These are phyloP conservation scores for Talaromyces sp. DNA, from an alignment of 2,329 filamentous ascomycete genomes.

Conservation along the genomic window DNA sequence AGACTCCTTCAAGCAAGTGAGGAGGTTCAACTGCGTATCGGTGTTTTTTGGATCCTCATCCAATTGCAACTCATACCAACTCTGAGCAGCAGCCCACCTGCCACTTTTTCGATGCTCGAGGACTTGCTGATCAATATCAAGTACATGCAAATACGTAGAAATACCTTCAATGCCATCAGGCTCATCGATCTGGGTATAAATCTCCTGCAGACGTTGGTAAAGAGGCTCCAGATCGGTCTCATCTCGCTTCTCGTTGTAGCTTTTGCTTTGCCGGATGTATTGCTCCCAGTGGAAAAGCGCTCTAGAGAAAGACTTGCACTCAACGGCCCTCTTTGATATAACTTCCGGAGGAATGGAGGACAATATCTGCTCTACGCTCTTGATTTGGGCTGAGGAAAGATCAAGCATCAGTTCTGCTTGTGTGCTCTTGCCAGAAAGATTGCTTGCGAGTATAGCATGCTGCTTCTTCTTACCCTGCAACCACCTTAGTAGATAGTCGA, in stretches of 20 bases:
- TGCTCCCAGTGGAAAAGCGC: constrained; percentile 95
- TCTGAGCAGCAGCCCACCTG: constrained; percentile 89
- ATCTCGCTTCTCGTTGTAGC: constrained; percentile 38
- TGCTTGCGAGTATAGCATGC: constrained; percentile 31
- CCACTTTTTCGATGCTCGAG: constrained; percentile 90
- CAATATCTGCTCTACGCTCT: constrained; percentile 70
- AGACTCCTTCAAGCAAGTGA: constrained; percentile 90
- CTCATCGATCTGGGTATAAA: constrained; percentile 96
- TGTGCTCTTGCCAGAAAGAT: constrained; percentile 27
- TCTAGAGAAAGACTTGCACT: constrained; percentile 88
- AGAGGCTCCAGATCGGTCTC: constrained; percentile 58
- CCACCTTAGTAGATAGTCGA: constrained; percentile 92
- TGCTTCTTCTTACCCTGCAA: constrained; percentile 70
- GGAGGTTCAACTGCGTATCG: constrained; percentile 75
- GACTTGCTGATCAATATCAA: constrained; percentile 92
- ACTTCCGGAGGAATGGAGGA: constrained; percentile 65
- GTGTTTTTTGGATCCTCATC: constrained; percentile 72
- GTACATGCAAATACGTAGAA: constrained; percentile 75
- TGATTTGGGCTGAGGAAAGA: constrained; percentile 45
- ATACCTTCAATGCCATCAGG: constrained; percentile 95
- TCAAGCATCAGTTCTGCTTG: constrained; percentile 31
- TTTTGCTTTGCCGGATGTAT: constrained; percentile 64
- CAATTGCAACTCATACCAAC: constrained; percentile 92
- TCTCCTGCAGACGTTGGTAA: constrained; percentile 78
- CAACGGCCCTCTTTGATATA: constrained; percentile 80